Conservation (phyloP, 345 rosid genomes). For the Theobroma cacao region DNA sequence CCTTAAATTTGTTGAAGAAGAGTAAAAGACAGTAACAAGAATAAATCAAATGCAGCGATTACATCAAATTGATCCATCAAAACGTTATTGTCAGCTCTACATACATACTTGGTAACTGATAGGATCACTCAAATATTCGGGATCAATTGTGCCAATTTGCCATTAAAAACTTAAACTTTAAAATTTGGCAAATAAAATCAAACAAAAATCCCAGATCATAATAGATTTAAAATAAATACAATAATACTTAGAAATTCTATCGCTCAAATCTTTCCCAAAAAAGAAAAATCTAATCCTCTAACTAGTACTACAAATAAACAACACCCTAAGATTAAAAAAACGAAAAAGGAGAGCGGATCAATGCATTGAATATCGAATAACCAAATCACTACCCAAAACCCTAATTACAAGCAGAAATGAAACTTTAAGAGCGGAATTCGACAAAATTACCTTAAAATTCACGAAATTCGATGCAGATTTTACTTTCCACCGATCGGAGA, state of each 20-base stretch:
- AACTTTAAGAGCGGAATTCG: constrained; percentile 11
- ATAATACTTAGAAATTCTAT: background rate
- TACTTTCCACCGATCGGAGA: constrained; percentile 23
- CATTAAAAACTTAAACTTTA: background rate
- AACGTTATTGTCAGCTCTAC: background rate
- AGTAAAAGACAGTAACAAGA: background rate
- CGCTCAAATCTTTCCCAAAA: background rate
- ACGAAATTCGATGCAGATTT: constrained; percentile 6
- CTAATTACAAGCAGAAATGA: background rate
- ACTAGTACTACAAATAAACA: background rate
- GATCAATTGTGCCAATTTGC: background rate
- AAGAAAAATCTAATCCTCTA: background rate
- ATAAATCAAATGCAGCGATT: background rate
- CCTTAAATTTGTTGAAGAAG: background rate
- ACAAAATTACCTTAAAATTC: constrained; percentile 19
- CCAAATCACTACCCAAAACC: background rate
- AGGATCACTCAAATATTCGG: background rate
- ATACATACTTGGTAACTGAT: background rate
- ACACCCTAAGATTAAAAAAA: background rate
- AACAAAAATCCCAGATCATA: background rate
- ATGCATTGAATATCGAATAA: constrained; percentile 17
- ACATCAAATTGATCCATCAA: background rate
- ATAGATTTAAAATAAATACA: background rate
- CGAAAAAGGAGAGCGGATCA: constrained; percentile 7
- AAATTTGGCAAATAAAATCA: background rate